These are phyloP conservation scores for Aspergillus neotritici DNA, from an alignment of 2,329 filamentous ascomycete genomes.

Conservation along the genomic window DNA sequence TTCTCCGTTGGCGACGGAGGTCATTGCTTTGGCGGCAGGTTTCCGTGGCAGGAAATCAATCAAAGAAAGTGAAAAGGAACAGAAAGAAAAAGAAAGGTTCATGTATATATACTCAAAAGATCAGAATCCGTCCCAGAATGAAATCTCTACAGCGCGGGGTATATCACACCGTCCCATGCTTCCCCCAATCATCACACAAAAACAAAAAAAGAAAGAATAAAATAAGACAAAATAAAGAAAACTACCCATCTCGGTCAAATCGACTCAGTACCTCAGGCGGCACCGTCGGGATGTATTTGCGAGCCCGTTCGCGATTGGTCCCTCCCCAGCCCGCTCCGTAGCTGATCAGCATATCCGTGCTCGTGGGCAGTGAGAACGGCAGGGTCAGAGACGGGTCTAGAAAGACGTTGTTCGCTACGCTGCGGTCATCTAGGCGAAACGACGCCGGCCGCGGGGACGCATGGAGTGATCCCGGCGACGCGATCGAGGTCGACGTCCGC, in stretches of 20 bases:
- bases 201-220: not conserved
- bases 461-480: conserved; percentile 21
- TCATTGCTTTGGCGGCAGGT: too few relatives aligned
- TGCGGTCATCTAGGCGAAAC: conserved; percentile 22
- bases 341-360: conserved; percentile 93
- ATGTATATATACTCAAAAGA: too few relatives aligned
- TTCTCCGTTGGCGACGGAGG: too few relatives aligned
- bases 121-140: too few relatives aligned
- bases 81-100: not conserved
- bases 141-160: too few relatives aligned
- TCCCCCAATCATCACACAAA: not conserved
- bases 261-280: conserved; percentile 89
- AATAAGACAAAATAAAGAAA: not conserved
- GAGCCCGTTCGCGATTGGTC: conserved; percentile 80
- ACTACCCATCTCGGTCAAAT: conserved; percentile 55
- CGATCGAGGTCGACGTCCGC: conserved; percentile 5
- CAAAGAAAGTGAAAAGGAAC: not conserved
- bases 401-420: conserved; percentile 48
- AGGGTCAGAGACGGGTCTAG: conserved; percentile 87
- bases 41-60: too few relatives aligned
- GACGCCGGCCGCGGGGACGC: conserved; percentile 21
- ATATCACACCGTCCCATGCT: too few relatives aligned
- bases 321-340: conserved; percentile 95
- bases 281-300: conserved; percentile 93
- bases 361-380: conserved; percentile 90